These are phyloP conservation scores for Aspergillus fumigatiaffinis DNA, from an alignment of 2,329 filamentous ascomycete genomes.

Conservation along the genomic window DNA sequence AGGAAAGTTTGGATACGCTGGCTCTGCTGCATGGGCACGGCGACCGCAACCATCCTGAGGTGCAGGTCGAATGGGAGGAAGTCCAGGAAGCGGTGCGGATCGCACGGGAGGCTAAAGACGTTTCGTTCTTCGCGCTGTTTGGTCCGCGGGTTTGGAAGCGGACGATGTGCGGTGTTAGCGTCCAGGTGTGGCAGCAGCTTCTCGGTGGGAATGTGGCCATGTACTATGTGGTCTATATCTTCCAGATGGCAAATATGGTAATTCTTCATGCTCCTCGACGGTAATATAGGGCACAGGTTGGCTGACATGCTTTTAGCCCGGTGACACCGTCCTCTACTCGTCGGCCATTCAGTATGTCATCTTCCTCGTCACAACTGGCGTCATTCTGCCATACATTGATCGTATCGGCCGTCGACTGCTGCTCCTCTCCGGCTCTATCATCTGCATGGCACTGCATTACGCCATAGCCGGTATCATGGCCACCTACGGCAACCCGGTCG, in stretches of 20 bases:
- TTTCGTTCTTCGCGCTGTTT: constrained; percentile 42
- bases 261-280: background rate
- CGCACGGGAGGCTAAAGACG: constrained; percentile 29
- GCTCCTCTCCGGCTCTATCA: constrained; percentile 45
- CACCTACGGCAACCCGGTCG: constrained; percentile 43
- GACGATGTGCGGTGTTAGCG: constrained; percentile 50
- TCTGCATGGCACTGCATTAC: constrained; percentile 49
- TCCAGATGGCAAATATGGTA: constrained; percentile 55
- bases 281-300: background rate
- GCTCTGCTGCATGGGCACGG: constrained; percentile 57
- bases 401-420: constrained; percentile 47
- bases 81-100: constrained; percentile 32
- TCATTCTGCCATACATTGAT: constrained; percentile 50
- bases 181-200: constrained; percentile 56
- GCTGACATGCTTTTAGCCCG: constrained; percentile 22
- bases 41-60: constrained; percentile 51
- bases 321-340: constrained; percentile 46
- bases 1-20: constrained; percentile 49
- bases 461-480: constrained; percentile 53
- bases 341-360: constrained; percentile 57
- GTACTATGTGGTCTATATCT: constrained; percentile 60
- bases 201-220: constrained; percentile 56
- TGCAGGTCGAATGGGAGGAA: constrained; percentile 50
- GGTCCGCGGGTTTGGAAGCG: constrained; percentile 49
- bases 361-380: constrained; percentile 51